Percentiles rank a stretch among this genome's conserved stretches.
Conservation (phyloP, 768 basidiomycete species). For the Rhizopogon vulgaris region DNA sequence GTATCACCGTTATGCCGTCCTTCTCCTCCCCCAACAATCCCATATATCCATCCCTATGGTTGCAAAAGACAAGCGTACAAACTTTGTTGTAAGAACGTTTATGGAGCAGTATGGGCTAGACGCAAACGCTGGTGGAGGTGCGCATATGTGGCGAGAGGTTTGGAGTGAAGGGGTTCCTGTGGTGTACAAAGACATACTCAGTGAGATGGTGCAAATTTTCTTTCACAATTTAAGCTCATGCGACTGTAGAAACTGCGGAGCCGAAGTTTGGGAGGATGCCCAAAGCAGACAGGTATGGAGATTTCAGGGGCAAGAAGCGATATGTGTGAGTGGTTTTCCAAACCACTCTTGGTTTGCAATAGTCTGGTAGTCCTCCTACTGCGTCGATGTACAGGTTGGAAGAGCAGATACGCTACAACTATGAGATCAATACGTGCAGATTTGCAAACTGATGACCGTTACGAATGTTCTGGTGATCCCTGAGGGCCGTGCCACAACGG, state of each 20-base stretch:
- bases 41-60: constrained; percentile 39
- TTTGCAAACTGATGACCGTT: no score
- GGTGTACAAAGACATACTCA: constrained; percentile 60
- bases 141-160: constrained; percentile 77
- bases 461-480: no score
- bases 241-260: constrained; percentile 15
- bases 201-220: constrained; percentile 38
- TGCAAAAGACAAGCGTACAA: constrained; percentile 39
- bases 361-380: no score
- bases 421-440: no score
- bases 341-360: no score
- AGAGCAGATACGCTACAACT: no score
- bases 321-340: constrained; percentile 10
- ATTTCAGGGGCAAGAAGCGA: constrained; percentile 22
- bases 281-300: constrained; percentile 25
- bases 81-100: constrained; percentile 67
- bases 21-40: constrained; percentile 69
- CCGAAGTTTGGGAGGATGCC: constrained; percentile 20
- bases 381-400: no score
- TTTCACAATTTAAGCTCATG: neutral
- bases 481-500: no score
- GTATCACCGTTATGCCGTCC: constrained; percentile 82
- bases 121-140: constrained; percentile 56
- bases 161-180: constrained; percentile 63
- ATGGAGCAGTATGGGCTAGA: constrained; percentile 47